phyloP scores from a whole-genome alignment of 108 stramenopile species.

The Nannochloropsis oceanica region DNA sequence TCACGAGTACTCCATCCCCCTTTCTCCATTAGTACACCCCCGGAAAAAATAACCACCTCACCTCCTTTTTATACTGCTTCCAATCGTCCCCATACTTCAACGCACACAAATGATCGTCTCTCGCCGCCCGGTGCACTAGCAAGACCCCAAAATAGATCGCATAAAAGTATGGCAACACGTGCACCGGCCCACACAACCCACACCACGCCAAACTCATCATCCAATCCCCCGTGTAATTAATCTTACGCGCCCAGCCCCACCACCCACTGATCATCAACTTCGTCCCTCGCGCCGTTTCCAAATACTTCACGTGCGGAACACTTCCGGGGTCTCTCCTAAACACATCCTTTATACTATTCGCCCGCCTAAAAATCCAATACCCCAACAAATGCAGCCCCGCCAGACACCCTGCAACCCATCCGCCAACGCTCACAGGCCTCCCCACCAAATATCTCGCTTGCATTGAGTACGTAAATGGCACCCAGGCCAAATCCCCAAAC shows the following conservation, averaged over 20 bases:
- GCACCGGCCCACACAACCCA: slow-evolving; percentile 68
- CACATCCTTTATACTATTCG: slow-evolving; percentile 83
- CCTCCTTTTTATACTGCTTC: slow-evolving; percentile 69
- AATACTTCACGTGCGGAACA: slow-evolving; percentile 31
- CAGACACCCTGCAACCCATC: slow-evolving; percentile 38
- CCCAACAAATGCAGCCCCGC: slow-evolving; percentile 44
- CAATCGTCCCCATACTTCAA: slow-evolving; percentile 93
- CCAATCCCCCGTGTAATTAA: slow-evolving; percentile 98
- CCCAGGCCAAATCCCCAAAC: slow-evolving; percentile 98
- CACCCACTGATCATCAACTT: slow-evolving; percentile 71
- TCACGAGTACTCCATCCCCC: not conserved
- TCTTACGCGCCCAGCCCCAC: slow-evolving; percentile 96
- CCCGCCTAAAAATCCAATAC: slow-evolving; percentile 67
- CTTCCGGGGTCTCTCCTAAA: slow-evolving; percentile 67
- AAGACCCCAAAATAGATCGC: slow-evolving; percentile 83
- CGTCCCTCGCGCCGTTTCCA: slow-evolving; percentile 35
- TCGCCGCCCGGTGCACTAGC: slow-evolving; percentile 78
- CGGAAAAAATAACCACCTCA: slow-evolving; percentile 87
- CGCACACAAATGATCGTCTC: slow-evolving; percentile 83
- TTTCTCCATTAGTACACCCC: slow-evolving; percentile 50
- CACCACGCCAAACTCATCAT: slow-evolving; percentile 95
- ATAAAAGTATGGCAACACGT: slow-evolving; percentile 80
- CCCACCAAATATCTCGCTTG: slow-evolving; percentile 74
- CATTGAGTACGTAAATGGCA: slow-evolving; percentile 85
- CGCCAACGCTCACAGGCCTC: slow-evolving; percentile 27